Base-by-base conservation (phyloP, 108 stramenopile genomes). In the Aurantiochytrium sp. region DNA sequence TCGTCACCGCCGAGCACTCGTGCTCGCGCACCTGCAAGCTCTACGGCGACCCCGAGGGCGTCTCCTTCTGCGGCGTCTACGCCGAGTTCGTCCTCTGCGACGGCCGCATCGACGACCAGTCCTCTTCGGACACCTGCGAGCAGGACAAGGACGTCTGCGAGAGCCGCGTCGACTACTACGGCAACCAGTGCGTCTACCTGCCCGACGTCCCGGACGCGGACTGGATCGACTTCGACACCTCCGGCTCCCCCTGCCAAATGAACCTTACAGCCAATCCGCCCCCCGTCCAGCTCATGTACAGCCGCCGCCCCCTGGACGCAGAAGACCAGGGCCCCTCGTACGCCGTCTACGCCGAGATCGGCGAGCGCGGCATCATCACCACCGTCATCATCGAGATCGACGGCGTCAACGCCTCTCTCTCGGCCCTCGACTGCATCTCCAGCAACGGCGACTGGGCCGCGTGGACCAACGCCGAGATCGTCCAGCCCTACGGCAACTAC, bases 51-150 rank as follows among this genome's bases (percentile, higher is more conserved):
- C 73, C 73, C 39, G 45, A 48, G 42, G 39, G 73, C 39, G 45
- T 81, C 73, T 81, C 73, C n/a, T 81, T 81, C 24, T 48, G 73
- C 73, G 73, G 73, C 17, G 73, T 39, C 6, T 48, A 81, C 73
- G 36, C 39, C 30, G 73, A 81, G 39, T 81, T 41, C 42, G 73
- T 81, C n/a, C 42, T 81, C 45, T 81, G 73, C 73, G 73, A 81
- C 30, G 73, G 73, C 45, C 73, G 73, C 45, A 48, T 81, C 34
- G 59, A 65, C 59, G 59, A 65, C 59, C 15, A 19, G 34, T 65
- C 59, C 34, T 15, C n/a, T n/a, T n/a, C 15, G 42, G 45, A 48
- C 21, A 3, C 73, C 3, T 81, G 73, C 73, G 39, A 37, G 45
- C 39, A 48, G 73, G 17, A 12, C 39, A 41, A 81, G 45, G 45